These are phyloP conservation scores for Coemansia sp. DNA, from an alignment of 192 early-diverging fungal species.

Conservation along the genomic window DNA sequence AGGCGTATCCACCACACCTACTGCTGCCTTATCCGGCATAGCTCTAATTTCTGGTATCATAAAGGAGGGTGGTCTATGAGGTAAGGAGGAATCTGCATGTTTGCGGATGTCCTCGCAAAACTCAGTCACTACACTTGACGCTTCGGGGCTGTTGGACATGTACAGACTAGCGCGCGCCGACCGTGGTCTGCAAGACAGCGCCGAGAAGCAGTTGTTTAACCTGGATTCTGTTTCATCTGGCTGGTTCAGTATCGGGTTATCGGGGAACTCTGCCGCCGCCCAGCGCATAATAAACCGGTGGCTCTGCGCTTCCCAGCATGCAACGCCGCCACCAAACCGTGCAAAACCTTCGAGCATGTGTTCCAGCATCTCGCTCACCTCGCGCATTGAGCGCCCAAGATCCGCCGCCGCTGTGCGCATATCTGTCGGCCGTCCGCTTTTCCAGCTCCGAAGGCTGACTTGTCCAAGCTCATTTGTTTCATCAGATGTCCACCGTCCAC, in stretches of 20 bases:
- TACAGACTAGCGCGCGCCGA: slow-evolving; percentile 22
- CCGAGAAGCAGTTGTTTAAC: slow-evolving; percentile 35
- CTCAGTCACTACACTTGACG: slow-evolving; percentile 19
- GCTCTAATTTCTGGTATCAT: neutral
- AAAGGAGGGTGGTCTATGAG: neutral
- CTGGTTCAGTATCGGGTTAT: slow-evolving; percentile 28
- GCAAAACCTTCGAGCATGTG: slow-evolving; percentile 40
- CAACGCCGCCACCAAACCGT: slow-evolving; percentile 33
- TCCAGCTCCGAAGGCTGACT: slow-evolving; percentile 32
- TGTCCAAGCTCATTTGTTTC: slow-evolving; percentile 33
- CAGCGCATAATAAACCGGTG: slow-evolving; percentile 22
- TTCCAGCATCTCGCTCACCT: slow-evolving; percentile 47
- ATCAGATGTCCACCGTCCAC: slow-evolving; percentile 30
- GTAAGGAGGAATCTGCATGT: slow-evolving; percentile 6
- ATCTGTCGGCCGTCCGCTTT: slow-evolving; percentile 27
- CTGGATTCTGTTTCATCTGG: slow-evolving; percentile 3
- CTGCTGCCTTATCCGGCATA: neutral
- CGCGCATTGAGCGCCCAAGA: slow-evolving; percentile 20
- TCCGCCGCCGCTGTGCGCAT: slow-evolving; percentile 17
- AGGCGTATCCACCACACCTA: neutral
- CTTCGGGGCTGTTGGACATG: slow-evolving; percentile 16
- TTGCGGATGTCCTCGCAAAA: slow-evolving; percentile 38
- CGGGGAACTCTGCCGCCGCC: slow-evolving; percentile 45
- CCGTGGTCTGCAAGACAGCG: slow-evolving; percentile 29
- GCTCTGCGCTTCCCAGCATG: slow-evolving; percentile 35